phyloP scores from a whole-genome alignment of 345 rosid genomes.

The Salix purpurea region DNA sequence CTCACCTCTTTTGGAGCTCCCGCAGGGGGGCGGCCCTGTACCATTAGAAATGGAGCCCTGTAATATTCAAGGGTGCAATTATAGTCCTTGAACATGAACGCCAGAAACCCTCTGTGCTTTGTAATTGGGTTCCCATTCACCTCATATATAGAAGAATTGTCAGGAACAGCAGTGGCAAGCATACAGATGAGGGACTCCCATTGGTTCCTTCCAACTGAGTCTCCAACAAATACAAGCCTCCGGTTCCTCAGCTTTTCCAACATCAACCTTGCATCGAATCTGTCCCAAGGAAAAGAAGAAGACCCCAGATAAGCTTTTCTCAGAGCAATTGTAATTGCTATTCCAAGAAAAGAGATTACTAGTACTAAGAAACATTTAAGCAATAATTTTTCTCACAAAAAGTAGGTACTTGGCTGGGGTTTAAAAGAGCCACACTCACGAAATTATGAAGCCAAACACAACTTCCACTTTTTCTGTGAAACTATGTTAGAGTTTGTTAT shows the following conservation, averaged over 20 bases:
- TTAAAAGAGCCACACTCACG: background rate
- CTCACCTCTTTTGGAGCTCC: conserved; percentile 51
- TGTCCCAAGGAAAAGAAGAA: conserved; percentile 27
- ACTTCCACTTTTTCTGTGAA: background rate
- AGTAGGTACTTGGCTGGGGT: too few relatives aligned
- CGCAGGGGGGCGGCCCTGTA: conserved; percentile 59
- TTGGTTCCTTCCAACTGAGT: conserved; percentile 90
- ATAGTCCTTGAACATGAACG: conserved; percentile 64
- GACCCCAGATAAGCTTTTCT: background rate
- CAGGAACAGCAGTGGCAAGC: conserved; percentile 60
- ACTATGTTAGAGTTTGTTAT: background rate
- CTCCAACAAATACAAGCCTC: conserved; percentile 82
- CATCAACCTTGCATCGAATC: conserved; percentile 70
- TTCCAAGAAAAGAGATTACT: too few relatives aligned
- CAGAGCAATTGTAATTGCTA: background rate
- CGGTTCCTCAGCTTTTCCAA: conserved; percentile 57
- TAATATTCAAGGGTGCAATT: conserved; percentile 91
- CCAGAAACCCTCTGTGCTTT: conserved; percentile 75
- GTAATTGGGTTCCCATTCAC: conserved; percentile 72
- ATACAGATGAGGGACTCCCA: conserved; percentile 93
- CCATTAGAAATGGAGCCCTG: conserved; percentile 70
- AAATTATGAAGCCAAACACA: background rate
- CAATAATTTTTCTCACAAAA: too few relatives aligned
- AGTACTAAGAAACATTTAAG: too few relatives aligned
- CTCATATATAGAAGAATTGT: conserved; percentile 63